These are phyloP conservation scores for Volvariella volvacea DNA, from an alignment of 1,284 basidiomycete species.

Conservation along the genomic window DNA sequence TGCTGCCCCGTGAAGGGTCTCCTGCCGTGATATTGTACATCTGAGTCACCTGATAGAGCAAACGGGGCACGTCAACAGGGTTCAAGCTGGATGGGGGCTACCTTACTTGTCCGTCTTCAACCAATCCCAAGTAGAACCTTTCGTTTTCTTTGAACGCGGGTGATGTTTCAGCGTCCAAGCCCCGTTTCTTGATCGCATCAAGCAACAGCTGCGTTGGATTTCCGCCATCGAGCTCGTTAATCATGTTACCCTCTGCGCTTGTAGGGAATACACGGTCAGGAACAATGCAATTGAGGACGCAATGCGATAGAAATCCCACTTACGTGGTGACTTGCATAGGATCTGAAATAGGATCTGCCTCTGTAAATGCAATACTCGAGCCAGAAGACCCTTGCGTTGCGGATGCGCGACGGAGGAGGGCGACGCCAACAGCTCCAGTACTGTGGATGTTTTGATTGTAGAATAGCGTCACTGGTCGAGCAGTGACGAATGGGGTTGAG, in stretches of 20 bases:
- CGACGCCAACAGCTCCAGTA: constrained; percentile 72
- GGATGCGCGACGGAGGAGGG: constrained; percentile 23
- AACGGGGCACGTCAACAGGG: no score
- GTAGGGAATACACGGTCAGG: not conserved
- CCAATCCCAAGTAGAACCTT: constrained; percentile 56
- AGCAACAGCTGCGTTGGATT: constrained; percentile 75
- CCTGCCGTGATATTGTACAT: constrained; percentile 67
- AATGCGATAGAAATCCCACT: no score
- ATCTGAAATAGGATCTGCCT: no score
- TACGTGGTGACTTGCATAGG: no score
- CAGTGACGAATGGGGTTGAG: constrained; percentile 83
- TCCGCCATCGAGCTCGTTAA: constrained; percentile 51
- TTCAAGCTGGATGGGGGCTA: no score
- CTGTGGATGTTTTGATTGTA: constrained; percentile 50
- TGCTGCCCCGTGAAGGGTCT: constrained; percentile 70
- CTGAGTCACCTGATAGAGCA: constrained; percentile 24
- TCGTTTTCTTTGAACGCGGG: constrained; percentile 56
- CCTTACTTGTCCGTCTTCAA: constrained; percentile 22
- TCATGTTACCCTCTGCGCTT: constrained; percentile 79
- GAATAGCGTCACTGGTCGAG: constrained; percentile 73
- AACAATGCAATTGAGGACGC: no score
- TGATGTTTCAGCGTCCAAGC: constrained; percentile 20
- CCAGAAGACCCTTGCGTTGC: no score
- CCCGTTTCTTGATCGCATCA: constrained; percentile 41
- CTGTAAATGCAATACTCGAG: no score